These are phyloP conservation scores for Ilex paraguariensis DNA, from an alignment of 305 asterid species.

Conservation along the genomic window DNA sequence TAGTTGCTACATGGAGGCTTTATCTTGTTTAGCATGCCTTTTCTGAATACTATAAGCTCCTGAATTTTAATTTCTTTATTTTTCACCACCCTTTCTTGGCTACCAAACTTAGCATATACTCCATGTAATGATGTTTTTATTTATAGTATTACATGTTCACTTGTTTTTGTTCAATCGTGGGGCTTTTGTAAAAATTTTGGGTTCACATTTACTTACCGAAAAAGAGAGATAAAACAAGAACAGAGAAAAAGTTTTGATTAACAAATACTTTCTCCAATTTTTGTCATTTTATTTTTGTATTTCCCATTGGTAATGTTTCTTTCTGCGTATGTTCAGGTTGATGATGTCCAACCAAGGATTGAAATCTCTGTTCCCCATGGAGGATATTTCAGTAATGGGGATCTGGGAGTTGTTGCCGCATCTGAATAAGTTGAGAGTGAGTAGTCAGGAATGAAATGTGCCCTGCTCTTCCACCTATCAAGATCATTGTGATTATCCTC, in stretches of 20 bases:
- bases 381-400: constrained; percentile 92
- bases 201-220: no score
- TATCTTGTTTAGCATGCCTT: no score
- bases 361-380: constrained; percentile 65
- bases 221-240: no score
- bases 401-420: constrained; percentile 89
- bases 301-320: background rate
- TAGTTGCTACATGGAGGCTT: no score
- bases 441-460: constrained; percentile 17
- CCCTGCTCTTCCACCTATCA: constrained; percentile 9
- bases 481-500: background rate
- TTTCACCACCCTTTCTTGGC: no score
- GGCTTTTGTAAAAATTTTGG: no score
- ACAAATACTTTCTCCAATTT: no score
- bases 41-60: no score
- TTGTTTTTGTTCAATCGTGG: background rate
- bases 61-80: no score
- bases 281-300: background rate
- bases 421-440: constrained; percentile 70
- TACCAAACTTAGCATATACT: no score
- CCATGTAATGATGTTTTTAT: no score
- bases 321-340: constrained; percentile 35
- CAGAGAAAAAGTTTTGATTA: no score
- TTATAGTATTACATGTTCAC: background rate
- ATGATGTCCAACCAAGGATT: constrained; percentile 76